Conservation (phyloP, 805 yeast species). For the Candida nitratophila region DNA sequence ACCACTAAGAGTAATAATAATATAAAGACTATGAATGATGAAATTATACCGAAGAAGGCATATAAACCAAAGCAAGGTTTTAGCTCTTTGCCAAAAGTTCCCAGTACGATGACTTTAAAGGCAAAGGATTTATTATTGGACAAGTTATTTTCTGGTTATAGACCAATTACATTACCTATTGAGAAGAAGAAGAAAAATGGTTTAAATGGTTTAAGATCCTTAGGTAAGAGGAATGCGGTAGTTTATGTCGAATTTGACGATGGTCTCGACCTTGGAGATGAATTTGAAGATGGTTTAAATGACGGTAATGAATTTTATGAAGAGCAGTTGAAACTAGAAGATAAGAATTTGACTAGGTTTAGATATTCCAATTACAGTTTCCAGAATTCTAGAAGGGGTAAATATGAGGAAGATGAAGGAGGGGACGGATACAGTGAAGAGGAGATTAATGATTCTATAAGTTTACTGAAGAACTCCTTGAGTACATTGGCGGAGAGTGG, state of each 20-base stretch:
- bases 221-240: constrained; percentile 17
- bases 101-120: constrained; percentile 23
- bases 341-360: constrained; percentile 14
- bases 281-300: neutral
- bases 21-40: neutral
- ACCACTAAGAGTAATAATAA: constrained; percentile 2
- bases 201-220: neutral
- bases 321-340: constrained; percentile 1
- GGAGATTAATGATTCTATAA: neutral
- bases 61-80: constrained; percentile 22
- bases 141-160: constrained; percentile 28
- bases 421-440: constrained; percentile 4
- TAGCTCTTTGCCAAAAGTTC: constrained; percentile 27
- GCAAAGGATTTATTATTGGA: constrained; percentile 28
- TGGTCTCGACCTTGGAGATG: constrained; percentile 18
- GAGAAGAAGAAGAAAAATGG: constrained; percentile 16
- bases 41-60: neutral
- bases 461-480: too few relatives aligned
- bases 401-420: neutral
- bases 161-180: constrained; percentile 27
- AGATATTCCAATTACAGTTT: constrained; percentile 20
- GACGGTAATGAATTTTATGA: neutral
- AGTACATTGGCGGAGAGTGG: too few relatives aligned
- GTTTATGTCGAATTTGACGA: constrained; percentile 28
- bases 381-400: constrained; percentile 3